Percentiles rank a stretch among this genome's conserved stretches.
Conservation (phyloP, 305 asterid genomes). For the Rubia peregrina region DNA sequence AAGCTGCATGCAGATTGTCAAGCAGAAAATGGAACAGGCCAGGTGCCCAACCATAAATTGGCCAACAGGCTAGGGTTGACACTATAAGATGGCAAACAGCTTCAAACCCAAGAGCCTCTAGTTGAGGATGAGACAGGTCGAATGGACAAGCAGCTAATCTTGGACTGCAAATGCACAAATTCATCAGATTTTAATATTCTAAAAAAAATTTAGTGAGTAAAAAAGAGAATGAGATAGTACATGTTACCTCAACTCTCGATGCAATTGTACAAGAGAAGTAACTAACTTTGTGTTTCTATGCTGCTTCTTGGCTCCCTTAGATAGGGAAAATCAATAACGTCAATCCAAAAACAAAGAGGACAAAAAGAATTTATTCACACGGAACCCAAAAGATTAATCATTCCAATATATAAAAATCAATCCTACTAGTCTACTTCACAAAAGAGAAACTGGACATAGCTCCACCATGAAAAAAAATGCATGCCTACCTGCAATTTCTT, state of each 20-base stretch:
- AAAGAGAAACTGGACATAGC: conserved; percentile 7
- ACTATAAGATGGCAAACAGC: conserved; percentile 91
- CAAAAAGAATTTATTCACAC: neutral
- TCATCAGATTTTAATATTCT: conserved; percentile 18
- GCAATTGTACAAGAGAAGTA: conserved; percentile 73
- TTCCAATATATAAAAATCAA: conserved; percentile 9
- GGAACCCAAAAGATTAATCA: neutral
- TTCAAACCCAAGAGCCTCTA: conserved; percentile 75
- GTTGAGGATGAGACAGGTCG: conserved; percentile 58
- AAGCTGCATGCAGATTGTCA: conserved; percentile 65
- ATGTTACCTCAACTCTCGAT: conserved; percentile 78
- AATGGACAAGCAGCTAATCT: conserved; percentile 79
- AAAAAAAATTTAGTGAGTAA: conserved; percentile 2
- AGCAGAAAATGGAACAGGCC: conserved; percentile 68
- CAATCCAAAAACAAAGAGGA: conserved; percentile 11
- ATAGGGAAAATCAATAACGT: conserved; percentile 14
- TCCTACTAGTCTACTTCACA: neutral
- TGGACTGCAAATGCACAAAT: conserved; percentile 59
- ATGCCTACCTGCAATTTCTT: conserved; percentile 59
- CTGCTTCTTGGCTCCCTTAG: conserved; percentile 81
- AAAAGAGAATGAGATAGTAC: conserved; percentile 13
- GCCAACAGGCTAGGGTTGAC: conserved; percentile 96
- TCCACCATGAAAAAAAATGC: conserved; percentile 2
- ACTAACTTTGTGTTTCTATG: conserved; percentile 88
- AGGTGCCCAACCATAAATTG: conserved; percentile 92